Conservation (phyloP, 1,139 yeast genomes). For the Lodderomyces parapsilosis region DNA sequence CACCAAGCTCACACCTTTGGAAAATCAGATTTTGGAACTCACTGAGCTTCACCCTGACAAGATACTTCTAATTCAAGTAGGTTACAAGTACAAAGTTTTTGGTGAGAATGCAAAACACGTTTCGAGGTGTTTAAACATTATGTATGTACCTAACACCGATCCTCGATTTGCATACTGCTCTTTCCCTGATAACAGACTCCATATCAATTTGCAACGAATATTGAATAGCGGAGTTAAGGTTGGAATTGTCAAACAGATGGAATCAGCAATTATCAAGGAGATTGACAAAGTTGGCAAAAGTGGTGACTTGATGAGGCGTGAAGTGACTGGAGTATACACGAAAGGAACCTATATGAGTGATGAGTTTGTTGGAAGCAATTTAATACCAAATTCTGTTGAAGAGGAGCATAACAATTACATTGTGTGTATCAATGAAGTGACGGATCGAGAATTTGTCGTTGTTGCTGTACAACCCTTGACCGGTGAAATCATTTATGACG, state of each 20-base stretch:
- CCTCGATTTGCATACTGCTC: slow-evolving; percentile 79
- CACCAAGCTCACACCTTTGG: slow-evolving; percentile 63
- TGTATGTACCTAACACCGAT: slow-evolving; percentile 67
- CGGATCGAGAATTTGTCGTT: slow-evolving; percentile 30
- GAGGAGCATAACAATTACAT: slow-evolving; percentile 30
- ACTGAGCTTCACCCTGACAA: slow-evolving; percentile 63
- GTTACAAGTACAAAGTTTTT: slow-evolving; percentile 84
- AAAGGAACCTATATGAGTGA: slow-evolving; percentile 81
- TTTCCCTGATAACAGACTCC: slow-evolving; percentile 74
- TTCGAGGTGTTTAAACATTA: slow-evolving; percentile 63
- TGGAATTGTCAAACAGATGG: slow-evolving; percentile 84
- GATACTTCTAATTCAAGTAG: slow-evolving; percentile 78
- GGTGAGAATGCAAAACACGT: slow-evolving; percentile 81
- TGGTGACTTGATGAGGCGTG: slow-evolving; percentile 60
- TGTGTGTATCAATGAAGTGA: slow-evolving; percentile 25
- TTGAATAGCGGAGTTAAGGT: slow-evolving; percentile 68
- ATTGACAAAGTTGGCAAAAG: slow-evolving; percentile 40
- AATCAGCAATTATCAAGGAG: slow-evolving; percentile 69
- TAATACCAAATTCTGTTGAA: slow-evolving; percentile 16
- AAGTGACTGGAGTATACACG: slow-evolving; percentile 73
- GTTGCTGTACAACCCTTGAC: slow-evolving; percentile 76
- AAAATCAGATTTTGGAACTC: slow-evolving; percentile 68
- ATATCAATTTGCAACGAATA: slow-evolving; percentile 69
- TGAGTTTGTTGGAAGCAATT: slow-evolving; percentile 31
- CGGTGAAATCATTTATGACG: slow-evolving; percentile 75